A percentile compares a stretch with the other conserved stretches of the same genome.
phyloP scores from a whole-genome alignment of 495 filamentous ascomycete species.

The Hypoxylon crocopeplum region DNA sequence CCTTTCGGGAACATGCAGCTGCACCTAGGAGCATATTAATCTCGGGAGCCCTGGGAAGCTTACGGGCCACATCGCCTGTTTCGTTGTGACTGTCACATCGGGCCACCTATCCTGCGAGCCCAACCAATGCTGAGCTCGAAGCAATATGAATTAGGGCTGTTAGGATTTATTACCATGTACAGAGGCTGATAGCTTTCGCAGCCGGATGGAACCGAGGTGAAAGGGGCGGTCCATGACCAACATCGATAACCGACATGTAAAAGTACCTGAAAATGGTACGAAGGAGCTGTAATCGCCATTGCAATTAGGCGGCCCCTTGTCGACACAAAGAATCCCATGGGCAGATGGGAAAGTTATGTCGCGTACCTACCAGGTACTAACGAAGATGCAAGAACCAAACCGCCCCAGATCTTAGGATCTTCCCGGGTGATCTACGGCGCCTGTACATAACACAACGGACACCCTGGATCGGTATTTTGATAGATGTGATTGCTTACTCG shows the following conservation, averaged over 20 bases:
- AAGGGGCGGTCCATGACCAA: constrained; percentile 30
- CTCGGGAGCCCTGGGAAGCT: constrained; percentile 27
- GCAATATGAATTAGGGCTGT: constrained; percentile 29
- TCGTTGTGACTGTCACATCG: constrained; percentile 22
- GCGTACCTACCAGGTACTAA: neutral
- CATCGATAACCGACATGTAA: constrained; percentile 20
- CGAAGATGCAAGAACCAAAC: neutral
- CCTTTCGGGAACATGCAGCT: constrained; percentile 26
- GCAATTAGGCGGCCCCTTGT: neutral
- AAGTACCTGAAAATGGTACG: neutral
- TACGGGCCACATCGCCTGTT: constrained; percentile 22
- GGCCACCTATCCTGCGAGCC: constrained; percentile 17
- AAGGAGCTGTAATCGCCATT: neutral
- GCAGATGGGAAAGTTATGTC: constrained; percentile 3
- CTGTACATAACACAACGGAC: constrained; percentile 3
- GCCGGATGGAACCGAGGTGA: constrained; percentile 32
- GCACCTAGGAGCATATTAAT: constrained; percentile 20
- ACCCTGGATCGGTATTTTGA: neutral
- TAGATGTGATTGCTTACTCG: constrained; percentile 4
- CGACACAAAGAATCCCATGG: neutral
- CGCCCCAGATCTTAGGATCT: constrained; percentile 28
- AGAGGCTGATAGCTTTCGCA: constrained; percentile 32
- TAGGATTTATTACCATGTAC: constrained; percentile 15
- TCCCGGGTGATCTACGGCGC: constrained; percentile 26
- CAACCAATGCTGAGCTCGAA: constrained; percentile 27